Percentiles rank a stretch among this genome's conserved stretches.
These are phyloP conservation scores for Austroboletus olivaceoglutinosus DNA, from an alignment of 1,284 basidiomycete species.

Conservation along the genomic window DNA sequence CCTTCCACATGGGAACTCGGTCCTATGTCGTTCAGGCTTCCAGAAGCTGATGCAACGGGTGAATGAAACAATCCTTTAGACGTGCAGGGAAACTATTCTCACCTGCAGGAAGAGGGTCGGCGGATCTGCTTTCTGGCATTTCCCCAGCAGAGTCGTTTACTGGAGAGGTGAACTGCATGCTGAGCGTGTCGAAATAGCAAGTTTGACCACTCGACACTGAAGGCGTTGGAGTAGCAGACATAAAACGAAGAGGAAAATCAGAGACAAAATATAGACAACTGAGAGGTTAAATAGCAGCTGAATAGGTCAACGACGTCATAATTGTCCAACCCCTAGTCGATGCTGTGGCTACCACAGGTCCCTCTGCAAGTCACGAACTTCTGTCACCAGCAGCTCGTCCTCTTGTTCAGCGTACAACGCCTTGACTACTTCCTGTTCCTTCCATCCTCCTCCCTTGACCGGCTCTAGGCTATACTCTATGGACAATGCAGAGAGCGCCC, in stretches of 20 bases:
- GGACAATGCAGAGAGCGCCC: slow-evolving; percentile 81
- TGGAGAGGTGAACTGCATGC: slow-evolving; percentile 14
- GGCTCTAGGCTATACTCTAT: slow-evolving; percentile 77
- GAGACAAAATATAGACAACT: background rate
- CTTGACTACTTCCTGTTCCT: slow-evolving; percentile 75
- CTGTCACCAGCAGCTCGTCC: slow-evolving; percentile 44
- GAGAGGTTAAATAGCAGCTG: slow-evolving; percentile 26
- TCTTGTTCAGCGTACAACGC: slow-evolving; percentile 68
- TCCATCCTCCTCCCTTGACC: slow-evolving; percentile 49
- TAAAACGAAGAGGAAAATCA: slow-evolving; percentile 4
- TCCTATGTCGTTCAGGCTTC: background rate
- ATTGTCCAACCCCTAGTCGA: slow-evolving; percentile 14
- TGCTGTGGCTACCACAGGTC: slow-evolving; percentile 19
- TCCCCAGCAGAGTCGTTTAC: background rate
- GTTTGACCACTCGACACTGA: slow-evolving; percentile 24
- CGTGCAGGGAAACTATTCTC: background rate
- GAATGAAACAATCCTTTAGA: background rate
- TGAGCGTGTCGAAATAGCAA: slow-evolving; percentile 29
- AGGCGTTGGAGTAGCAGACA: slow-evolving; percentile 15
- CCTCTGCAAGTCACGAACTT: slow-evolving; percentile 25
- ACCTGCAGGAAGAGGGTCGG: slow-evolving; percentile 1
- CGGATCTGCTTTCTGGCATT: background rate
- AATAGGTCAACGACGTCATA: slow-evolving; percentile 20
- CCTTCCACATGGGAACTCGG: background rate
- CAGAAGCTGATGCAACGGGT: slow-evolving; percentile 3